These are phyloP conservation scores for Boletus rubescentipes DNA, from an alignment of 768 basidiomycete species.

Conservation along the genomic window DNA sequence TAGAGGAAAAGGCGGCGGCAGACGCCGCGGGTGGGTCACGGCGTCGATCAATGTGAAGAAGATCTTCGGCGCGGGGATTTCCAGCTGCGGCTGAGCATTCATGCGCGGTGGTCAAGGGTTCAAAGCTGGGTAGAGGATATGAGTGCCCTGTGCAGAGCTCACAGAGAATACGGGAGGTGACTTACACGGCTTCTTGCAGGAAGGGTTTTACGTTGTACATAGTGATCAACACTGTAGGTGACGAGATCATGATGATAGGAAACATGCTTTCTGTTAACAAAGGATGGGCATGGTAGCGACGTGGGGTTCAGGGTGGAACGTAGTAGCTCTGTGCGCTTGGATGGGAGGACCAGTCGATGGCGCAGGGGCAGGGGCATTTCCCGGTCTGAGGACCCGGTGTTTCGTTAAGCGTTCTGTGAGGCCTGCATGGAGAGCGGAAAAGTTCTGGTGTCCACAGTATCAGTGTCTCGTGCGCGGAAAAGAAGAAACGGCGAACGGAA, in stretches of 20 bases:
- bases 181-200: slow-evolving; percentile 82
- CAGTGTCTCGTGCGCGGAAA: no score
- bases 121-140: slow-evolving; percentile 48
- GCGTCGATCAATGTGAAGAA: slow-evolving; percentile 81
- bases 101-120: slow-evolving; percentile 72
- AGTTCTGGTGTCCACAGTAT: no score
- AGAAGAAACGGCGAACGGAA: no score
- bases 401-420: slow-evolving; percentile 76
- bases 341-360: slow-evolving; percentile 39
- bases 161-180: not conserved
- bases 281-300: no score
- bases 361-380: slow-evolving; percentile 40
- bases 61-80: slow-evolving; percentile 72
- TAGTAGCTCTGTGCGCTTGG: slow-evolving; percentile 67
- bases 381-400: slow-evolving; percentile 61
- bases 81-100: slow-evolving; percentile 66
- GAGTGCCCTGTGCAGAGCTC: not conserved
- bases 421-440: no score
- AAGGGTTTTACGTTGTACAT: slow-evolving; percentile 79
- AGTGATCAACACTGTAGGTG: slow-evolving; percentile 77
- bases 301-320: slow-evolving; percentile 23
- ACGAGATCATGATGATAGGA: slow-evolving; percentile 97
- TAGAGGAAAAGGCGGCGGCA: not conserved
- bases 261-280: slow-evolving; percentile 58
- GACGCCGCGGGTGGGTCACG: slow-evolving; percentile 47